Conservation (phyloP, 345 rosid species). For the Hibiscus trionum region DNA sequence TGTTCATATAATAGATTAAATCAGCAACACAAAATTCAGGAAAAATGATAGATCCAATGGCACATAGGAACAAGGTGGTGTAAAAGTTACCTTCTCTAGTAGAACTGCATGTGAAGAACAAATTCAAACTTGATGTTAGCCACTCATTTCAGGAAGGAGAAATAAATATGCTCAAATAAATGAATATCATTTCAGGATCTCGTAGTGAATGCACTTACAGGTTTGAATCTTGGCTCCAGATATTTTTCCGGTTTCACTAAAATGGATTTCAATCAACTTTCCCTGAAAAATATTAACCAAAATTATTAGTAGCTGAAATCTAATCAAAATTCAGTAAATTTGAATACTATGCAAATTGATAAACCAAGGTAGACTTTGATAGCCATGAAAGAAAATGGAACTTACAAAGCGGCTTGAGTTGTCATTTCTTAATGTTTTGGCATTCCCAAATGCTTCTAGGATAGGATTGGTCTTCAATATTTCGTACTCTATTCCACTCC, state of each 20-base stretch:
- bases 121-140: slow-evolving; percentile 28
- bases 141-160: slow-evolving; percentile 8
- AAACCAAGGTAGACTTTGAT: not conserved
- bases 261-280: slow-evolving; percentile 89
- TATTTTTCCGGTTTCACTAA: slow-evolving; percentile 93
- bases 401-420: slow-evolving; percentile 99
- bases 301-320: slow-evolving; percentile 18
- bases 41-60: slow-evolving; percentile 7
- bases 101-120: slow-evolving; percentile 55
- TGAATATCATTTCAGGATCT: slow-evolving; percentile 1
- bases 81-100: slow-evolving; percentile 78
- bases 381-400: slow-evolving; percentile 22
- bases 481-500: slow-evolving; percentile 96
- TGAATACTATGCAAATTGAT: not conserved
- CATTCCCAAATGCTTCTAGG: slow-evolving; percentile 98
- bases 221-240: slow-evolving; percentile 99
- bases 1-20: slow-evolving; percentile 37
- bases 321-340: not conserved
- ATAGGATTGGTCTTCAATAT: slow-evolving; percentile 94
- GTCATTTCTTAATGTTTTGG: slow-evolving; percentile 91
- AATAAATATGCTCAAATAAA: not conserved
- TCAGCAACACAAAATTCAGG: slow-evolving; percentile 14
- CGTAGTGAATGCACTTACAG: slow-evolving; percentile 46
- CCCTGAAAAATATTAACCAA: slow-evolving; percentile 52
- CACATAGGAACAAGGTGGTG: slow-evolving; percentile 12